These are phyloP conservation scores for Fallopia convolvulus DNA, from an alignment of 148 eudicot genomes.

Conservation along the genomic window DNA sequence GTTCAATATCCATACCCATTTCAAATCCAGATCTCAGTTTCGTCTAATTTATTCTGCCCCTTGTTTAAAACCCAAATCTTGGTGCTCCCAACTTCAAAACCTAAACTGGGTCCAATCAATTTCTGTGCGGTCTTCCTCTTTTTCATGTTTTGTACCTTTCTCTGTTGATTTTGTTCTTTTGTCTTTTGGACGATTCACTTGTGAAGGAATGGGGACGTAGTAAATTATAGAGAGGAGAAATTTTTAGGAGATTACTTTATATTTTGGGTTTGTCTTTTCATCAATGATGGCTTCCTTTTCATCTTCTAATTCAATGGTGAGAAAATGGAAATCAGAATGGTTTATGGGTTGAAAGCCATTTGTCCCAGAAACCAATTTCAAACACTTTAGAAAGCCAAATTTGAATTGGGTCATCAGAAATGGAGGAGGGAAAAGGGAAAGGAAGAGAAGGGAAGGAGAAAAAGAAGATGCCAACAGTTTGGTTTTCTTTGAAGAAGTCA, in stretches of 20 bases:
- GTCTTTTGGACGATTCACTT: background rate
- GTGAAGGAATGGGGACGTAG: background rate
- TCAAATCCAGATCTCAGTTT: conserved; percentile 1
- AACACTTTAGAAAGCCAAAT: too few species aligned
- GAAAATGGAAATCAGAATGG: background rate
- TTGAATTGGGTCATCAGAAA: background rate
- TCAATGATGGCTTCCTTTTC: background rate
- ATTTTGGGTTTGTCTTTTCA: background rate
- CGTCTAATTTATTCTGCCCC: background rate
- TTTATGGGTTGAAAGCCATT: background rate
- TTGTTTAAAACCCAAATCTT: background rate
- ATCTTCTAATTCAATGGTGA: background rate
- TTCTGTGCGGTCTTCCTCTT: background rate
- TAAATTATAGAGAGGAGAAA: background rate
- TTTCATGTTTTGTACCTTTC: background rate
- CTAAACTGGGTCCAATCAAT: conserved; percentile 4
- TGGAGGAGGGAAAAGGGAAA: conserved; percentile 20
- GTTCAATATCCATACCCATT: background rate
- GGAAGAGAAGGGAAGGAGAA: conserved; percentile 17
- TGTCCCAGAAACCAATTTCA: background rate
- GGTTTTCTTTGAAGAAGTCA: conserved; percentile 84
- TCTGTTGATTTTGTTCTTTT: background rate
- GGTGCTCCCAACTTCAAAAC: background rate
- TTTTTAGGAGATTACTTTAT: background rate
- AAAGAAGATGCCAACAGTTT: conserved; percentile 45